phyloP scores from a whole-genome alignment of 1,284 basidiomycete species.

The Naganishia albida region DNA sequence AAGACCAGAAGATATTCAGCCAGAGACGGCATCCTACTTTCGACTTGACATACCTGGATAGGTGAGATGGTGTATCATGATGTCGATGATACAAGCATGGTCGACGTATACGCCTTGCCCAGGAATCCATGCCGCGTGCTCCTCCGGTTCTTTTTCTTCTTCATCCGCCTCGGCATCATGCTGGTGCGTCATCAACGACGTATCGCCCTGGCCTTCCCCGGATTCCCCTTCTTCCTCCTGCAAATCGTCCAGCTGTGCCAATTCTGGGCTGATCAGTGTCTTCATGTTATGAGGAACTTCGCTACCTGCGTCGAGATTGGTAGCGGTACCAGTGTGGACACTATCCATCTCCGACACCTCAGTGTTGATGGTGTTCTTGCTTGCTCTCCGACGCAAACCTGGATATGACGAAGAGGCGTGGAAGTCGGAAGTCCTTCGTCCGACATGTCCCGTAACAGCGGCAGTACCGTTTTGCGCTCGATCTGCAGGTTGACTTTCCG shows the following conservation, averaged over 20 bases:
- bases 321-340: conserved; percentile 22
- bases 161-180: conserved; percentile 39
- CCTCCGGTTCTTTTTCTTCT: conserved; percentile 48
- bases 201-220: conserved; percentile 29
- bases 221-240: conserved; percentile 31
- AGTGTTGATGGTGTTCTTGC: conserved; percentile 56
- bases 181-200: conserved; percentile 26
- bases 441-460: neutral
- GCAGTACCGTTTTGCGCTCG: neutral
- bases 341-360: conserved; percentile 56
- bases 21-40: neutral
- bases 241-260: conserved; percentile 29
- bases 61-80: conserved; percentile 85
- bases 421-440: conserved; percentile 21
- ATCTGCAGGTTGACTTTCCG: conserved; percentile 40
- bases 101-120: conserved; percentile 91
- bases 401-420: conserved; percentile 7
- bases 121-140: conserved; percentile 73
- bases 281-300: conserved; percentile 11
- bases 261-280: conserved; percentile 27
- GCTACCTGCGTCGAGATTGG: conserved; percentile 16
- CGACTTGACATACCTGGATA: conserved; percentile 68
- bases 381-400: conserved; percentile 38
- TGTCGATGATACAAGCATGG: conserved; percentile 89
- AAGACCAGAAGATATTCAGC: neutral